Conservation (phyloP, 2,329 filamentous ascomycete genomes). For the Pyrenochaeta sp. region DNA sequence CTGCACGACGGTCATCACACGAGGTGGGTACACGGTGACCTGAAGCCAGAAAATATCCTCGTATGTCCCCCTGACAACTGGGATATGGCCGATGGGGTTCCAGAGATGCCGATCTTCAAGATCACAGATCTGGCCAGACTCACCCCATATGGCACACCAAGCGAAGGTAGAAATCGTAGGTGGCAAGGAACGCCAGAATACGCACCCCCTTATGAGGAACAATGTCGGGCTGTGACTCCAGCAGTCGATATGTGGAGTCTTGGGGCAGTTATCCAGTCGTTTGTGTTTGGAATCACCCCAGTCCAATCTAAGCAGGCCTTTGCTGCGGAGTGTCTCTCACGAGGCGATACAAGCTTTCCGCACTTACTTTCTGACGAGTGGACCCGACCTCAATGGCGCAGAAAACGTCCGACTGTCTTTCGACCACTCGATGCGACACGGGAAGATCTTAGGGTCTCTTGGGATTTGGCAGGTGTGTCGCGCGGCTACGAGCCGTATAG, state of each 20-base stretch:
- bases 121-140: constrained; percentile 31
- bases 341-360: not conserved
- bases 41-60: constrained; percentile 93
- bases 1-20: constrained; percentile 23
- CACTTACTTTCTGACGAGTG: constrained; percentile 1
- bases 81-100: constrained; percentile 2
- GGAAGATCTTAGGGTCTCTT: constrained; percentile 4
- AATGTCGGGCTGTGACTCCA: constrained; percentile 9
- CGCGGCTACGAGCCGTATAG: constrained; percentile 14
- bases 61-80: constrained; percentile 52
- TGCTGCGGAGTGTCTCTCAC: constrained; percentile 3
- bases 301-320: constrained; percentile 13
- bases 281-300: constrained; percentile 20
- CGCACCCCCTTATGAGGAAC: constrained; percentile 21
- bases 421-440: constrained; percentile 22
- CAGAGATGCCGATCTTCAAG: constrained; percentile 31
- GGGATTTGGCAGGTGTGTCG: constrained; percentile 1
- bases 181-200: constrained; percentile 29
- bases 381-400: not conserved
- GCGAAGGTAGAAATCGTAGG: rapidly evolving
- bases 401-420: constrained; percentile 11
- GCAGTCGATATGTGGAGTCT: constrained; percentile 32
- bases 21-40: constrained; percentile 79
- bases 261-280: constrained; percentile 27
- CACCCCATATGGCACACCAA: constrained; percentile 3